Evolutionary conservation across 495 filamentous ascomycete genomes (phyloP).

Genomic region (Xylaria castorea): DNA sequence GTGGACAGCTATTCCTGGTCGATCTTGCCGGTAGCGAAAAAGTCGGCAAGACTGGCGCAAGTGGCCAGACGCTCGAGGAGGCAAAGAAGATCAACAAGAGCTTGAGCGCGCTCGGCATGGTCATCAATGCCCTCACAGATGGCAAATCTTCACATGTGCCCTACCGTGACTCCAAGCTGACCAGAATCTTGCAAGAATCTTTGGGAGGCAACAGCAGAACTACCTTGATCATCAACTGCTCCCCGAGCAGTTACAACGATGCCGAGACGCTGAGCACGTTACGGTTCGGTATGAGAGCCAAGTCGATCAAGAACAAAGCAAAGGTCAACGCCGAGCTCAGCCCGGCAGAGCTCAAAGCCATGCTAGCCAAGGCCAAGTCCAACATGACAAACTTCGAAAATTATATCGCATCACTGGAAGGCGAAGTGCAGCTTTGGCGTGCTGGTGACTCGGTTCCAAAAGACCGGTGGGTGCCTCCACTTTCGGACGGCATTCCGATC

Average conservation of each 20-base stretch:
- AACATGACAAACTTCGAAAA: conserved; percentile 87
- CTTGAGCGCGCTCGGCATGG: conserved; percentile 96
- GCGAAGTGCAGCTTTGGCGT: conserved; percentile 86
- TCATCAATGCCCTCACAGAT: conserved; percentile 97
- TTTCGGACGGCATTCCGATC: conserved; percentile 66
- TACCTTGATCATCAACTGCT: conserved; percentile 97
- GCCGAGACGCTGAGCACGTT: conserved; percentile 92
- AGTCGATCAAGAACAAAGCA: conserved; percentile 99
- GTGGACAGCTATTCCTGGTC: conserved; percentile 93
- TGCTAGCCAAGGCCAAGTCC: conserved; percentile 88
- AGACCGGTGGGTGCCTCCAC: conserved; percentile 65
- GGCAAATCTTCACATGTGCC: conserved; percentile 98
- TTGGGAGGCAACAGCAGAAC: conserved; percentile 96
- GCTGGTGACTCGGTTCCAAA: conserved; percentile 86
- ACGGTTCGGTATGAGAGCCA: conserved; percentile 94
- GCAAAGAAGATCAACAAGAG: conserved; percentile 99
- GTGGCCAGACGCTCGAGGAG: conserved; percentile 96
- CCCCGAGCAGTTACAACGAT: conserved; percentile 97
- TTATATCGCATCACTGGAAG: conserved; percentile 84
- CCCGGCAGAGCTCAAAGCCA: conserved; percentile 88
- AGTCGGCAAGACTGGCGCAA: conserved; percentile 97
- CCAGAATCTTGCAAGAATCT: conserved; percentile 94
- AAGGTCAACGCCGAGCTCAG: conserved; percentile 99
- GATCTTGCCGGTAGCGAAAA: conserved; percentile 98
- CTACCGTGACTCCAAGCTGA: conserved; percentile 98